Evolutionary conservation across 345 rosid species (phyloP), one percentile per base, ranked within the genome.

Genomic region (Populus pruinosa): DNA sequence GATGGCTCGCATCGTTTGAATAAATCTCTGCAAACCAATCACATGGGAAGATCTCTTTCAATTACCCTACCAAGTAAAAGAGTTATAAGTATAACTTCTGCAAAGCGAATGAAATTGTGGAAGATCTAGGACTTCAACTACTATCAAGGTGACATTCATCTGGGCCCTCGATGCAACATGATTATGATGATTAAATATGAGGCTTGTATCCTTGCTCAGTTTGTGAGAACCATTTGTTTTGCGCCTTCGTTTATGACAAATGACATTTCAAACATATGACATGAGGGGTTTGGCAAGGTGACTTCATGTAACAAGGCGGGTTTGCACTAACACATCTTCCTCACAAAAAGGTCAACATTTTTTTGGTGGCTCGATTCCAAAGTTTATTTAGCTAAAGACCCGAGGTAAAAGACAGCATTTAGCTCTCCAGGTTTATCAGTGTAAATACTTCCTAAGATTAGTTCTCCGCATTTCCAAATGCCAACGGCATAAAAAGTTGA

Each of bases 1-100:
- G 79, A 91, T 90, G 14, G 99, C 94, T 80, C 91, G 86, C 94
- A 95, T 93, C 0, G 98, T 91, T 67, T 91, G 94, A 77, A 91
- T 84, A 88, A 94, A 94, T 82, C 98, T 93, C 98, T 94, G 88
- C 89, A 93, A 83, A 80, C 80, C 82, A 87, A 81, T 83, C 77
- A 83, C 79, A 78, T 76, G 59, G 85, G 82, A 86, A 83, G 81
- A 82, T 84, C 86, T 80, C 88, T 82, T 82, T 83, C 83, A 87
- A 83, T 83, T 70, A 86, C 75, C 89, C 85, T 76, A 83, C 50
- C 84, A 86, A 77, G 77, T 82, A 70, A 72, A 35, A 81, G 49
- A 76, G 65, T 79, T 71, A 72, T 68, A 82, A 78, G 83, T 69
- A 62, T 47, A 53, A 75, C 68, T 79, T 59, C 71, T 68, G 39